phyloP scores from a whole-genome alignment of 176 grass and related monocot genomes.

The Melocanna baccifera region DNA sequence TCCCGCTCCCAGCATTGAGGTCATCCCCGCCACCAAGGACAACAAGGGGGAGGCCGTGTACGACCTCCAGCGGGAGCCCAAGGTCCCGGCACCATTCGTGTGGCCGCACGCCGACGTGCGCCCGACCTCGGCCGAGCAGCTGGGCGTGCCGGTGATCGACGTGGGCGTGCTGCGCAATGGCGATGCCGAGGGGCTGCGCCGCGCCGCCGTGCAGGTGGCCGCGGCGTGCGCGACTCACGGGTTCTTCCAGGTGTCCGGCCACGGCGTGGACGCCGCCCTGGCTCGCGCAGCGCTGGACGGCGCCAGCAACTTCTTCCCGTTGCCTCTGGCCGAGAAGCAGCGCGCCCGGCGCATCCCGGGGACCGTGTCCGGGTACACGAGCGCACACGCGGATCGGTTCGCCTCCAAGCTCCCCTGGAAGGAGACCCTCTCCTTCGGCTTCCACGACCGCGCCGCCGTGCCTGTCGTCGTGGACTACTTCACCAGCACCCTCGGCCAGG shows the following conservation, averaged over 20 bases:
- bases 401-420: constrained; percentile 87
- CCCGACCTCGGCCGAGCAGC: not conserved
- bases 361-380: constrained; percentile 72
- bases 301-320: constrained; percentile 59
- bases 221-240: constrained; percentile 59
- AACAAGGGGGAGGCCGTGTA: constrained; percentile 19
- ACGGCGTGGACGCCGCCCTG: constrained; percentile 51
- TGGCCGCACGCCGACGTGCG: constrained; percentile 54
- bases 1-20: constrained; percentile 24
- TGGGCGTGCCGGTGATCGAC: constrained; percentile 66
- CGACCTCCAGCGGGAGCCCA: constrained; percentile 43
- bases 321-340: constrained; percentile 60
- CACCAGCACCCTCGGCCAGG: constrained; percentile 58
- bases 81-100: constrained; percentile 68
- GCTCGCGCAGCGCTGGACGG: constrained; percentile 37
- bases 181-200: constrained; percentile 30
- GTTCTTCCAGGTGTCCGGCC: constrained; percentile 84
- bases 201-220: constrained; percentile 44
- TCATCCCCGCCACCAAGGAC: not conserved
- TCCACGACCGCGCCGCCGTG: constrained; percentile 22
- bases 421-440: constrained; percentile 91
- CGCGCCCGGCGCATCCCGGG: constrained; percentile 54
- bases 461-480: constrained; percentile 70
- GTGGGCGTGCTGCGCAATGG: constrained; percentile 52
- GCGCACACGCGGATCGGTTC: constrained; percentile 85